Evolutionary conservation across 2,329 filamentous ascomycete genomes (phyloP).

Genomic region (Xylaria sp.): DNA sequence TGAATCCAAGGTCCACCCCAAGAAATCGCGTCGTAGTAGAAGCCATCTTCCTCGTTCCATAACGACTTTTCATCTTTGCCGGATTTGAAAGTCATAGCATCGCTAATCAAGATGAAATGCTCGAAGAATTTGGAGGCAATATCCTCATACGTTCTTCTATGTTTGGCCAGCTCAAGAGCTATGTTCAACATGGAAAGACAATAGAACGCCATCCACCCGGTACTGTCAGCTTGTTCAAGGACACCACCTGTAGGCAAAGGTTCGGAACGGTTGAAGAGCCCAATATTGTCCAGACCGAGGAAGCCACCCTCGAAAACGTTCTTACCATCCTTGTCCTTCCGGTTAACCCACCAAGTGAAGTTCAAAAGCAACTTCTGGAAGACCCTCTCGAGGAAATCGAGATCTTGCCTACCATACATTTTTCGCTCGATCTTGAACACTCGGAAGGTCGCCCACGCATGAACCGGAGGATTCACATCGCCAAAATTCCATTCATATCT

Average conservation of each 20-base stretch:
- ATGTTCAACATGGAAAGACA: conserved; percentile 98
- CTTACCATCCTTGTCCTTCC: conserved; percentile 93
- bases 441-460: conserved; percentile 95
- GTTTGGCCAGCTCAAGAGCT: conserved; percentile 91
- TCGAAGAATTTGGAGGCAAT: conserved; percentile 99
- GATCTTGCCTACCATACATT: conserved; percentile 91
- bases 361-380: conserved; percentile 97
- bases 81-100: conserved; percentile 90
- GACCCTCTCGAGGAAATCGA: conserved; percentile 94
- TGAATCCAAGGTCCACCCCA: conserved; percentile 95
- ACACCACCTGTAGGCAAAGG: conserved; percentile 92
- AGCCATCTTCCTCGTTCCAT: conserved; percentile 96
- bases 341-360: conserved; percentile 99
- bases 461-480: conserved; percentile 95
- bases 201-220: conserved; percentile 99
- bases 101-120: conserved; percentile 97
- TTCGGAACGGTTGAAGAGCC: conserved; percentile 95
- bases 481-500: conserved; percentile 96
- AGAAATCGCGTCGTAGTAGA: conserved; percentile 98
- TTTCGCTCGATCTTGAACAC: conserved; percentile 99
- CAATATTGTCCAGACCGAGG: conserved; percentile 95
- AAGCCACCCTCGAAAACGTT: conserved; percentile 98
- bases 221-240: conserved; percentile 96
- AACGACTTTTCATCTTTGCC: conserved; percentile 82
- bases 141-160: conserved; percentile 94